A percentile compares a stretch with the other conserved stretches of the same genome.
phyloP scores from a whole-genome alignment of 164 flowering plant genomes.

The Piper longum region DNA sequence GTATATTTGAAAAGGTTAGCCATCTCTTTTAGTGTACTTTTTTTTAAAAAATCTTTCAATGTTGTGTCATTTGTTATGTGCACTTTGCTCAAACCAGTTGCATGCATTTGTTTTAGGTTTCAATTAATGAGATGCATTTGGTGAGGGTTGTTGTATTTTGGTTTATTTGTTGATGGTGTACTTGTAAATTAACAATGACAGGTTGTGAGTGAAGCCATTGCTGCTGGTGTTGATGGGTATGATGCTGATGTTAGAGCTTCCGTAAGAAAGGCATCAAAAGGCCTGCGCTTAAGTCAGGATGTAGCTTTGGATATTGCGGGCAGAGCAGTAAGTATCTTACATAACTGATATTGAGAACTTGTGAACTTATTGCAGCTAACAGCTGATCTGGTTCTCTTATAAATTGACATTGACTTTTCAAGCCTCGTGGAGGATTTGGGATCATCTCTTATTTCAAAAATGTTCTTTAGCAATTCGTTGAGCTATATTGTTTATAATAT shows the following conservation, averaged over 20 bases:
- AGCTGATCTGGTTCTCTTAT: not conserved
- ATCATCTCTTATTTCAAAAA: no score
- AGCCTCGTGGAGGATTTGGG: no score
- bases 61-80: not conserved
- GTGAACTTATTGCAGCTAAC: not conserved
- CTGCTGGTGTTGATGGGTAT: conserved; percentile 79
- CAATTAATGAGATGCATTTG: not conserved
- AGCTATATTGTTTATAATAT: not conserved
- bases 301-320: conserved; percentile 87
- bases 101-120: not conserved
- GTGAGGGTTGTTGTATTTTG: not conserved
- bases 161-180: not conserved
- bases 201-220: conserved; percentile 81
- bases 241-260: conserved; percentile 49
- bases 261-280: conserved; percentile 84
- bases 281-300: conserved; percentile 75
- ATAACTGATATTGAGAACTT: not conserved
- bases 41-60: no score
- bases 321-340: conserved; percentile 62
- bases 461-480: no score
- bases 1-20: conserved; percentile 84
- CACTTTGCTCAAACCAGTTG: not conserved
- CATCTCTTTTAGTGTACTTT: not conserved
- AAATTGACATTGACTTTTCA: not conserved
- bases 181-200: conserved; percentile 12